Evolutionary conservation across 2,329 filamentous ascomycete genomes (phyloP), one percentile per base, ranked within the genome.

Genomic region (Fusarium sulawesiense): DNA sequence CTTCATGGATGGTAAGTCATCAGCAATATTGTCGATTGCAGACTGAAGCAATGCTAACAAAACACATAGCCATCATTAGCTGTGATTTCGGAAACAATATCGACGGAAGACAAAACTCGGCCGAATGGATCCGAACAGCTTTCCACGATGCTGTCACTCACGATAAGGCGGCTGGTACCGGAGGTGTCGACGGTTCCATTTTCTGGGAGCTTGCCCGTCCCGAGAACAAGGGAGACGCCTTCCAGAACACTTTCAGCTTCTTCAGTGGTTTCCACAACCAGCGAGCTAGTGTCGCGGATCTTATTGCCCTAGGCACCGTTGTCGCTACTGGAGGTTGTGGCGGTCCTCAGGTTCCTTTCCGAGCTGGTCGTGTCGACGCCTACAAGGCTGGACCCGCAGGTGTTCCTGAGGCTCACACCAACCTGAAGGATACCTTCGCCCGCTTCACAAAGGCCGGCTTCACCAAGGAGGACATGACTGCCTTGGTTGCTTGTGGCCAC

Each of bases 301-400:
- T 80, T 4, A 63, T 80, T 1, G 79, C 79, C 9, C 68, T 81
- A 42, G 73, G 75, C 11, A 73, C 77, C 1, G 66, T 79, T 2
- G 63, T 75, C 4, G 72, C 77, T 20, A 63, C 87, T 9, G 81
- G 86, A 32, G 80, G 83, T 4, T 89, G 72, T 30, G 14, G 56
- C 3, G 60, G 72, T 48, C 53, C 73, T 4, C 51, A 64, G 18
- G 73, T 80, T 25, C 72, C 76, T 0, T 78, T 76, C 45, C 74
- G 77, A 6, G 71, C 70, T 16, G 79, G 79, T 2, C 73, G 78
- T 3, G 42, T 77, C 6, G 79, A 80, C 48, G 77, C 78, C 6
- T 58, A 63, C 1, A 72, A 75, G 41, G 75, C 77, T 8, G 78
- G 78, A 5, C 70, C 70, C 2, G 8, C 45, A 0, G 61, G 79